A percentile compares a stretch with the other conserved stretches of the same genome.
Evolutionary conservation across 306 rosid genomes (phyloP).

Genomic region (Cucurbita ficifolia): DNA sequence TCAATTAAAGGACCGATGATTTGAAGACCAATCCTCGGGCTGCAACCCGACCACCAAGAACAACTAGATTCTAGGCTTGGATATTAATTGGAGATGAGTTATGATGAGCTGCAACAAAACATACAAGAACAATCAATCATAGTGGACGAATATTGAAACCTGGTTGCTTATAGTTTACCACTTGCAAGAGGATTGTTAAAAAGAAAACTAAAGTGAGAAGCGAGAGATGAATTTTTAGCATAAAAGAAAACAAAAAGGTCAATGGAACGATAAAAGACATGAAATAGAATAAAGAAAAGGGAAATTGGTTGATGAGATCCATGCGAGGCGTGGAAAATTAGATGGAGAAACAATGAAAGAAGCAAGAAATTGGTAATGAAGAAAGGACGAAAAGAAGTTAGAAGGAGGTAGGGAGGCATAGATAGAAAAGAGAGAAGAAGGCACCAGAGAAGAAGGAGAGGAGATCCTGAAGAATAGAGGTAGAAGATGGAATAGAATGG

Average conservation of each 20-base stretch:
- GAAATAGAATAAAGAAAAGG: background rate
- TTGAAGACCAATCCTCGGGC: conserved; percentile 6
- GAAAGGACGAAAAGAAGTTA: background rate
- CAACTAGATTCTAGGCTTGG: background rate
- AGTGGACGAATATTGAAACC: background rate
- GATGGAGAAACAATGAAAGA: background rate
- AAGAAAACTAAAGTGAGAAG: background rate
- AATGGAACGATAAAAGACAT: background rate
- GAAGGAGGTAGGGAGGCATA: no score
- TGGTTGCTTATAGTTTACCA: background rate
- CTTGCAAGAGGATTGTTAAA: background rate
- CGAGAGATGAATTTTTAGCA: background rate
- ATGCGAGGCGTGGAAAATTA: background rate
- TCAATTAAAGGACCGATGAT: background rate
- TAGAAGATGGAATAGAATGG: background rate
- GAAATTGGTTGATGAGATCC: background rate
- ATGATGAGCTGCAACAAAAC: background rate
- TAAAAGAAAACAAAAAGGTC: background rate
- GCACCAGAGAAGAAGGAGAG: background rate
- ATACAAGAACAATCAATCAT: background rate
- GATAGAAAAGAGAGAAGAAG: background rate
- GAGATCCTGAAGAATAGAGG: no score
- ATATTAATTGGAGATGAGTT: background rate
- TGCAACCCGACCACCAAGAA: background rate
- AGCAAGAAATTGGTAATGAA: background rate